phyloP scores from a whole-genome alignment of 2,329 filamentous ascomycete species.

The Coniochaeta sp. region DNA sequence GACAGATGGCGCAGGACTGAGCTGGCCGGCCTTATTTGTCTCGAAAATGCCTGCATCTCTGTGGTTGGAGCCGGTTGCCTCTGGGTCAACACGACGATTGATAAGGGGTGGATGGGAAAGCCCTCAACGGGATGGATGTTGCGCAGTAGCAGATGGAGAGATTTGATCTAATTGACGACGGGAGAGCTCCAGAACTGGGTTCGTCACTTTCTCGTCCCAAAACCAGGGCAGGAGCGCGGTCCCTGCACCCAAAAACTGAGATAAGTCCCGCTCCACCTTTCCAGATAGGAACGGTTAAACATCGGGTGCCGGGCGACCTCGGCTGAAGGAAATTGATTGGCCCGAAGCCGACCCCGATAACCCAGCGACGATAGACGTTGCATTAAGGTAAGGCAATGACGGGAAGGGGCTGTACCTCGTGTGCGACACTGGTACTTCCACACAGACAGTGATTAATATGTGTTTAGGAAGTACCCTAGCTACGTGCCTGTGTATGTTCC shows the following conservation, averaged over 20 bases:
- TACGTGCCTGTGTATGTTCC: too few relatives aligned
- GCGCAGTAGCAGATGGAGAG: not conserved
- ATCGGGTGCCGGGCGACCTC: not conserved
- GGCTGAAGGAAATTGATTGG: too few relatives aligned
- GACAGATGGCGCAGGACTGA: conserved; percentile 57
- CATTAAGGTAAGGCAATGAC: not conserved
- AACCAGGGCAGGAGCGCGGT: not conserved
- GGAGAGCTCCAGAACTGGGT: not conserved
- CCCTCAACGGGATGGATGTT: not conserved
- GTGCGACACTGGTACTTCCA: too few relatives aligned
- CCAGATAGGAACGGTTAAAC: not conserved
- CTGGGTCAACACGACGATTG: not conserved
- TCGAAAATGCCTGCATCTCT: conserved; percentile 76
- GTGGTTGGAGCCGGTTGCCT: not conserved
- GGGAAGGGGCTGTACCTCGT: too few relatives aligned
- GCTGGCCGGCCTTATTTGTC: conserved; percentile 61
- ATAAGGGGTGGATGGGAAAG: conserved; percentile 4
- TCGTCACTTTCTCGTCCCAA: not conserved
- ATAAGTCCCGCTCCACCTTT: not conserved
- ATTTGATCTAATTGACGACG: not conserved
- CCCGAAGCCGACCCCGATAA: too few relatives aligned
- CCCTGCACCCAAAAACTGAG: not conserved
- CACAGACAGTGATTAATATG: too few relatives aligned
- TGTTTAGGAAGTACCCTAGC: too few relatives aligned
- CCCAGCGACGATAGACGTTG: not conserved